A percentile compares a stretch with the other conserved stretches of the same genome.
These are phyloP conservation scores for Luzula sylvatica DNA, from an alignment of 176 grass and related monocot genomes.

Conservation along the genomic window DNA sequence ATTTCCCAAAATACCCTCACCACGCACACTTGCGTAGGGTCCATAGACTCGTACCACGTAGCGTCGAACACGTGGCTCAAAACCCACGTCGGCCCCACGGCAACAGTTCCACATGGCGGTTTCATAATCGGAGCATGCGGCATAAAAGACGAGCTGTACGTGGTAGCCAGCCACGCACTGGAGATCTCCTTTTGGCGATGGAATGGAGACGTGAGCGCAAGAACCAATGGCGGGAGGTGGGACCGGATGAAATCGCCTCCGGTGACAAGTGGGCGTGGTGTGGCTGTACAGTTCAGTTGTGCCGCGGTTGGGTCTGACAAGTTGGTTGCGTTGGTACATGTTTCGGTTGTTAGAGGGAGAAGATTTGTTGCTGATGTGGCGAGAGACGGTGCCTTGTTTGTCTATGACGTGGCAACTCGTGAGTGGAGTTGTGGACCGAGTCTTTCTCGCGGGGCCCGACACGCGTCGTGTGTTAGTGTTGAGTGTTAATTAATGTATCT, in stretches of 20 bases:
- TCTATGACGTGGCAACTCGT: conserved; percentile 57
- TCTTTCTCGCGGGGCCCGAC: conserved; percentile 39
- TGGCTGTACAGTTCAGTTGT: conserved; percentile 52
- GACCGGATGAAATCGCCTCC: conserved; percentile 38
- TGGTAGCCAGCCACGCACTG: conserved; percentile 69
- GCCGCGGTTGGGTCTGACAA: conserved; percentile 36
- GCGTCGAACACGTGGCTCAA: conserved; percentile 46
- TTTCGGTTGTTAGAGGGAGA: conserved; percentile 33
- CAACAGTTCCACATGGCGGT: conserved; percentile 50
- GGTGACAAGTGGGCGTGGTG: conserved; percentile 37
- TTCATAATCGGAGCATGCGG: conserved; percentile 76
- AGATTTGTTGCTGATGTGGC: not conserved
- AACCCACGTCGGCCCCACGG: conserved; percentile 6
- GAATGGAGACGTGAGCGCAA: conserved; percentile 16
- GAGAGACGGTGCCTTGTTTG: conserved; percentile 44
- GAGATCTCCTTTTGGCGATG: conserved; percentile 81
- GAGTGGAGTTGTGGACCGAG: conserved; percentile 58
- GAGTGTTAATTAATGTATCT: conserved; percentile 35
- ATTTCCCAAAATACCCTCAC: conserved; percentile 22
- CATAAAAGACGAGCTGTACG: conserved; percentile 48
- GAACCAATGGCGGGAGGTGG: conserved; percentile 31
- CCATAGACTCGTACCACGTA: conserved; percentile 65
- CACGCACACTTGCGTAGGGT: conserved; percentile 57
- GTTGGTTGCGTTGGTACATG: conserved; percentile 50
- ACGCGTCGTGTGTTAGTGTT: conserved; percentile 38